Evolutionary conservation across 768 basidiomycete genomes (phyloP), one percentile per base, ranked within the genome.

Genomic region (Suillus clintonianus): DNA sequence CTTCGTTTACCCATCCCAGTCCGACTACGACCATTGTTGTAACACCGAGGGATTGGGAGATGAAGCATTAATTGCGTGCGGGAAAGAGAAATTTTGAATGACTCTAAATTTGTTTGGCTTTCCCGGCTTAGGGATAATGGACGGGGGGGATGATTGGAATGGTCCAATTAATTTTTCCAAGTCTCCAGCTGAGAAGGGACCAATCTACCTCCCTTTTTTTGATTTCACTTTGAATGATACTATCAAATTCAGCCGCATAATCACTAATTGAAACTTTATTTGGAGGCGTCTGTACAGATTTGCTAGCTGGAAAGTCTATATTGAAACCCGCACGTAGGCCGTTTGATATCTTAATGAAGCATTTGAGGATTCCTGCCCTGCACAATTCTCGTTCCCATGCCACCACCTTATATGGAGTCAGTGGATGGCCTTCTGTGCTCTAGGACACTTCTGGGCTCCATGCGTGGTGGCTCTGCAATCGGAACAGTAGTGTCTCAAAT

Each of bases 11-110:
- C n/a, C n/a, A n/a, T n/a, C n/a, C n/a, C n/a, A n/a, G n/a, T n/a
- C n/a, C n/a, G n/a, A n/a, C n/a, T n/a, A n/a, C n/a, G n/a, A n/a
- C n/a, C n/a, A n/a, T n/a, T n/a, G n/a, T n/a, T n/a, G n/a, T n/a
- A n/a, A n/a, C 39, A 81, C 74, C 0, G 79, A 80, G 0, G 62
- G 41, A 19, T 60, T 65, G 4, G 32, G 60, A 22, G n/a, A 57
- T 3, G 6, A 10, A 7, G 41, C 2, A 1, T 43, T 45, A 3
- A 59, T 41, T 0, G n/a, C 14, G 3, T 56, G 66, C 0, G 77
- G 78, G 47, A 68, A 72, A 0, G 79, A 81, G n/a, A 80, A 72
- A 58, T 83, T 78, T 24, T 82, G 79, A 1, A 83, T 67, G 5
- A 74, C 56, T 0, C 75, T 65, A 53, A 68, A 80, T 60, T 77